Evolutionary conservation across 371 early-diverging fungal genomes (phyloP), one percentile per base, ranked within the genome.

Genomic region (Lichtheimia ramosa): DNA sequence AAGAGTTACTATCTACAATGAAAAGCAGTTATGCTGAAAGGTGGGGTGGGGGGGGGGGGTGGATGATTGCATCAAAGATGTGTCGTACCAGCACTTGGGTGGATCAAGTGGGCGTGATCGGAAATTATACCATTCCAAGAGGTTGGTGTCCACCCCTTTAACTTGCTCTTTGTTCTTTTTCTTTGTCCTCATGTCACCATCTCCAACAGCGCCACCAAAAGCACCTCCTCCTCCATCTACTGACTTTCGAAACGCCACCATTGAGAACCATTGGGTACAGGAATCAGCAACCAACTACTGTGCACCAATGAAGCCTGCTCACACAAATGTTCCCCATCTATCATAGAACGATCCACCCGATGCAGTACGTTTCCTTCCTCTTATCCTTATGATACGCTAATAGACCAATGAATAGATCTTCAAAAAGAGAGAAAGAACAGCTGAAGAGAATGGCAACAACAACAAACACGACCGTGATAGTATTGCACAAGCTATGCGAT

Each of bases 251-350:
- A 67, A 41, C 7, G 63, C 63, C 5, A 48, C 34, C 24, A 62
- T 67, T 41, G 60, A 67, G 27, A 63, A 62, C 7, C 68, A 67
- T 49, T 67, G 68, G 68, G 68, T 67, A 67, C 48, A 13, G 24
- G 27, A 4, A n/a, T 18, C 13, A 12, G 21, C 52, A 3, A 18
- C 12, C 14, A 34, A 34, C 46, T 14, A 16, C 5, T 40, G 43
- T 20, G 21, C 13, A 14, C 50, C n/a, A 23, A 16, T 18, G 7
- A 18, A 28, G 41, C 8, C 48, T n/a, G 34, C 27, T 40, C 49
- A 23, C 39, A 25, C 39, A 16, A 18, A 13, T 13, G 10, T 5
- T 43, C 40, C 48, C 14, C 12, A 48, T 25, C 8, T n/a, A 7
- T 58, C 16, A 8, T 43, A 66, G 68, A 67, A 67, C 54, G 68